Base-by-base conservation (phyloP, 805 yeast genomes). In the Cyberlindnera americana region DNA sequence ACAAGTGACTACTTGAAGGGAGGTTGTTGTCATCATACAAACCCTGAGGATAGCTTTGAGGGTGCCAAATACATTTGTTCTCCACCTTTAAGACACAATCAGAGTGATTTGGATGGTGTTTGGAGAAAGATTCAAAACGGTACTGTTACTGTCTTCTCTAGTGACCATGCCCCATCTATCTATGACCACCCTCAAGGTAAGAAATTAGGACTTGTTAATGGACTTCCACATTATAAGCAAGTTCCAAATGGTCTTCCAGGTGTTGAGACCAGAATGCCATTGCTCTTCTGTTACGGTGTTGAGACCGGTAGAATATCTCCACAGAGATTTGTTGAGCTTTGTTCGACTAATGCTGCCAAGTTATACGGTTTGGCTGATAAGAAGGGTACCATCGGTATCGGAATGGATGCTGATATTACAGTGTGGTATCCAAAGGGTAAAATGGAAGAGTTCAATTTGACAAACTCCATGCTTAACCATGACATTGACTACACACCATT, bases 221-320 rank as follows among this genome's bases (percentile, higher is more conserved):
- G 71, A 2, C 41, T 60, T 6, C 69, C 71, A 7, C 64, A 65
- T 42, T 72, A 67, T 52, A 63, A 62, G 41, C 58, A 63, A 24
- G 64, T 72, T 33, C 77, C 77, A 6, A 72, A 72, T 45, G 77
- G 77, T 2, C 45, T 71, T 33, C 73, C 76, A 3, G 77, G 77
- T 6, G 63, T 72, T 18, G 75, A 72, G 47, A 69, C 75, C 2
- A 52, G 77, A 45, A 33, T 72, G 47, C 75, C 75, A 2, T 45
- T 72, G 28, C 53, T 67, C 14, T 70, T 61, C 49, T 58, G 69
- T 45, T 62, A 67, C 38, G 77, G 77, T 25, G 73, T 66, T 13
- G 62, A 62, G 37, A 63, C 64, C 2, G 67, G 67, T 2, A 56
- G 62, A 39, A 66, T 72, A 29, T 47, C 66, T 3, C 62, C 67